Percentiles rank a stretch among this genome's conserved stretches.
These are phyloP conservation scores for Cylindrotheca fusiformis DNA, from an alignment of 108 stramenopile genomes.

Conservation along the genomic window DNA sequence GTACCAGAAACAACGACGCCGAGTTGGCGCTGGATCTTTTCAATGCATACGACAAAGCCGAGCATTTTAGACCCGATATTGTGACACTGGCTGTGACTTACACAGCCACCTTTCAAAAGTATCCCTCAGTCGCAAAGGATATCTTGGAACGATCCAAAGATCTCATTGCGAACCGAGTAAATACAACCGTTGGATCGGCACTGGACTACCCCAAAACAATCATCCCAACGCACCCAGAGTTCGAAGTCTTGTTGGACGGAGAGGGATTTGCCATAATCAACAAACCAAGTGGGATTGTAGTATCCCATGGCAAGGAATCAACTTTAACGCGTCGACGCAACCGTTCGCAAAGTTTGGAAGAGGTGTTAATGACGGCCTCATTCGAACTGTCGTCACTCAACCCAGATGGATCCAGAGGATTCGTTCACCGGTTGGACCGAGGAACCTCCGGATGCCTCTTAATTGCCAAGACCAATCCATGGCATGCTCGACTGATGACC, in stretches of 20 bases:
- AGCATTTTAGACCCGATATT: constrained; percentile 14
- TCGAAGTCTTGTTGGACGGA: constrained; percentile 46
- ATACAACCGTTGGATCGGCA: constrained; percentile 39
- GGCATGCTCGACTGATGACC: constrained; percentile 46
- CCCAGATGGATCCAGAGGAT: constrained; percentile 42
- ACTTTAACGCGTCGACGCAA: background rate
- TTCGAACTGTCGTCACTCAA: constrained; percentile 52
- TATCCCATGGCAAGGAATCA: constrained; percentile 39
- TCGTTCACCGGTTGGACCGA: constrained; percentile 77
- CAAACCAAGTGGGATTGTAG: constrained; percentile 67
- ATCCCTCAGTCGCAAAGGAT: constrained; percentile 6
- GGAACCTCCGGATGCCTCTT: constrained; percentile 67
- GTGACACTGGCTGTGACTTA: constrained; percentile 18
- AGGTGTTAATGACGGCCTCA: constrained; percentile 20
- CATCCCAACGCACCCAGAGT: constrained; percentile 11
- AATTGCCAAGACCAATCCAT: constrained; percentile 60
- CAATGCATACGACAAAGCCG: constrained; percentile 3
- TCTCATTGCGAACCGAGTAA: constrained; percentile 31
- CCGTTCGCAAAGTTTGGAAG: constrained; percentile 36
- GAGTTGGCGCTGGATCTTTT: background rate
- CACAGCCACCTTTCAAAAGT: background rate
- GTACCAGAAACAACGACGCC: background rate
- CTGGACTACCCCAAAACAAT: constrained; percentile 18
- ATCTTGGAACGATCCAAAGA: constrained; percentile 16
- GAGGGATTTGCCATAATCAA: constrained; percentile 45